These are phyloP conservation scores for Hamigera avellanea DNA, from an alignment of 495 filamentous ascomycete genomes.

Conservation along the genomic window DNA sequence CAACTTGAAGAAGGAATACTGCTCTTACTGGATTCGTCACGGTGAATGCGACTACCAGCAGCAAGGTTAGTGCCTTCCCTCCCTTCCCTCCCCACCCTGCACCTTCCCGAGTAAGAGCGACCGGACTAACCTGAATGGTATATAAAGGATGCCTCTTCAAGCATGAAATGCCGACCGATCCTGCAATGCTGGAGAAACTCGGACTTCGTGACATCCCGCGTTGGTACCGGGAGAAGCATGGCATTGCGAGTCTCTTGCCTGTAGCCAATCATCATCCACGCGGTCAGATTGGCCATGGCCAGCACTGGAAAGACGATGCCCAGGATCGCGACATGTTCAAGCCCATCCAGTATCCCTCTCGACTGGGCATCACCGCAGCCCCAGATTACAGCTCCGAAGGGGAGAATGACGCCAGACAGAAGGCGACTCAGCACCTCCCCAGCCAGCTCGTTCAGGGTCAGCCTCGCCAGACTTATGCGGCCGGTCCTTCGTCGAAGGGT, in stretches of 20 bases:
- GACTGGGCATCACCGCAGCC: constrained; percentile 5
- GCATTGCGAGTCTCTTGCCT: constrained; percentile 18
- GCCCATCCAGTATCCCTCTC: constrained; percentile 13
- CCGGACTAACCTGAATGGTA: too few species aligned
- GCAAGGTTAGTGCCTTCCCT: constrained; percentile 43
- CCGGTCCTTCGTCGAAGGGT: constrained; percentile 4
- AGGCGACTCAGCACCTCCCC: background rate
- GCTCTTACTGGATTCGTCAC: constrained; percentile 76
- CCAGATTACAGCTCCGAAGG: constrained; percentile 3
- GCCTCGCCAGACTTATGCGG: constrained; percentile 3
- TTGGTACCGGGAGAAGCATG: constrained; percentile 43
- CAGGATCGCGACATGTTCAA: constrained; percentile 6
- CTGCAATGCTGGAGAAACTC: constrained; percentile 44
- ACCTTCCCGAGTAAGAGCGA: too few species aligned
- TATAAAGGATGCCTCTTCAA: constrained; percentile 70
- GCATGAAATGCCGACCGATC: constrained; percentile 71
- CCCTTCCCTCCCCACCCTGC: background rate
- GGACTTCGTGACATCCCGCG: constrained; percentile 46
- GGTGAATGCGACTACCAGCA: constrained; percentile 77
- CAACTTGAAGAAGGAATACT: constrained; percentile 56
- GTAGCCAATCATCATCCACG: constrained; percentile 9
- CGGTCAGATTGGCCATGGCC: constrained; percentile 2
- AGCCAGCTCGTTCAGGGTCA: constrained; percentile 4
- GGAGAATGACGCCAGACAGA: constrained; percentile 6
- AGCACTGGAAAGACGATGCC: constrained; percentile 9